Percentiles rank a stretch among this genome's conserved stretches.
Evolutionary conservation across 306 rosid species (phyloP).

Genomic region (Neltuma alba): DNA sequence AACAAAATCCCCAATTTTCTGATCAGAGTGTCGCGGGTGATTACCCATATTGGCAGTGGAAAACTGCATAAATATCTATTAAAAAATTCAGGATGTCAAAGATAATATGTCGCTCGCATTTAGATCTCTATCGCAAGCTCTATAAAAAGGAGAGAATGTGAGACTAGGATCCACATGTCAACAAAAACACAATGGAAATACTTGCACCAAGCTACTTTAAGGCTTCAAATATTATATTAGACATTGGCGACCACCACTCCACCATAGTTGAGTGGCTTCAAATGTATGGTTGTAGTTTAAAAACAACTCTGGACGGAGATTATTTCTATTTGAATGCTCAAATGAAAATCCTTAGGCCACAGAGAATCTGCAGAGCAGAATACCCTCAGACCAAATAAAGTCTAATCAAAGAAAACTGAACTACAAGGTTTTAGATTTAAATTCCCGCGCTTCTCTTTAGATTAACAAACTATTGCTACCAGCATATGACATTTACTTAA

Average conservation of each 20-base stretch:
- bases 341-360: neutral
- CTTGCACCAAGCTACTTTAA: neutral
- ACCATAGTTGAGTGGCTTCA: neutral
- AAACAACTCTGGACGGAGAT: neutral
- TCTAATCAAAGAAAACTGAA: neutral
- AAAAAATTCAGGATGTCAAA: neutral
- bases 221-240: neutral
- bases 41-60: neutral
- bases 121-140: neutral
- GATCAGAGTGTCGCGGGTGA: neutral
- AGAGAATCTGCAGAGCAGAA: neutral
- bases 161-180: no score
- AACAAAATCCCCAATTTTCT: neutral
- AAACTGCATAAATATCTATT: neutral
- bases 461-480: neutral
- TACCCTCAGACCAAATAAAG: neutral
- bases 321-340: neutral
- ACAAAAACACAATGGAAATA: neutral
- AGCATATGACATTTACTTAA: neutral
- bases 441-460: neutral
- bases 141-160: neutral
- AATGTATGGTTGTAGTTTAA: neutral
- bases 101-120: neutral
- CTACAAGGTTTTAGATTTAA: neutral
- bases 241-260: neutral